Evolutionary conservation across 2,329 filamentous ascomycete species (phyloP).

Genomic region (Ceratocystis cubensis): DNA sequence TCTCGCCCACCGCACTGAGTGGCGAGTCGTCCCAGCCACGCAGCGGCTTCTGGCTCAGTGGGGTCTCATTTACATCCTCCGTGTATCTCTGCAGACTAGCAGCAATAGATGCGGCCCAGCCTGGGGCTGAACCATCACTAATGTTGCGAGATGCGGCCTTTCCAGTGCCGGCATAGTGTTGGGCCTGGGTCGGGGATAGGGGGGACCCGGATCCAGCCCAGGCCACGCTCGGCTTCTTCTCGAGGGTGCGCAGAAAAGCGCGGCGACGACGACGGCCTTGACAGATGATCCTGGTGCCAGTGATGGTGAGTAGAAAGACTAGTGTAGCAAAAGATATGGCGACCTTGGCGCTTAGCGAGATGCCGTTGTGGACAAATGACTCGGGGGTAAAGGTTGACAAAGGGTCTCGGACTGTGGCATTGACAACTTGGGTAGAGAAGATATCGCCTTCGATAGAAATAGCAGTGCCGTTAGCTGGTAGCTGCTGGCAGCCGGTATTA

Average conservation of each 20-base stretch:
- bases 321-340: slow-evolving; percentile 45
- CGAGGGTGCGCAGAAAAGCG: slow-evolving; percentile 38
- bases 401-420: slow-evolving; percentile 38
- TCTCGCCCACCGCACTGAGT: slow-evolving; percentile 33
- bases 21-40: slow-evolving; percentile 44
- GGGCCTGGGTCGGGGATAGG: slow-evolving; percentile 25
- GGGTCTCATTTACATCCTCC: slow-evolving; percentile 32
- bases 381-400: slow-evolving; percentile 31
- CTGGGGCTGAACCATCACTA: background rate
- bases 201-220: slow-evolving; percentile 14
- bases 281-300: slow-evolving; percentile 43
- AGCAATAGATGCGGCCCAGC: slow-evolving; percentile 12
- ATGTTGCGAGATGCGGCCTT: background rate
- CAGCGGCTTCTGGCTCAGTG: slow-evolving; percentile 41
- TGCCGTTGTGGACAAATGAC: slow-evolving; percentile 33
- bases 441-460: slow-evolving; percentile 40
- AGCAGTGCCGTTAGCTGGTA: slow-evolving; percentile 34
- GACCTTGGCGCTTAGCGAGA: slow-evolving; percentile 44
- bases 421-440: slow-evolving; percentile 38
- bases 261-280: slow-evolving; percentile 44
- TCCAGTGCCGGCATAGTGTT: slow-evolving; percentile 13
- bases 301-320: slow-evolving; percentile 34
- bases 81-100: background rate
- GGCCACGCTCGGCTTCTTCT: slow-evolving; percentile 25
- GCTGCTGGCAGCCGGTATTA: slow-evolving; percentile 44